Evolutionary conservation across 768 basidiomycete species (phyloP), one percentile per base, ranked within the genome.

Genomic region (Pisolithus tinctorius): DNA sequence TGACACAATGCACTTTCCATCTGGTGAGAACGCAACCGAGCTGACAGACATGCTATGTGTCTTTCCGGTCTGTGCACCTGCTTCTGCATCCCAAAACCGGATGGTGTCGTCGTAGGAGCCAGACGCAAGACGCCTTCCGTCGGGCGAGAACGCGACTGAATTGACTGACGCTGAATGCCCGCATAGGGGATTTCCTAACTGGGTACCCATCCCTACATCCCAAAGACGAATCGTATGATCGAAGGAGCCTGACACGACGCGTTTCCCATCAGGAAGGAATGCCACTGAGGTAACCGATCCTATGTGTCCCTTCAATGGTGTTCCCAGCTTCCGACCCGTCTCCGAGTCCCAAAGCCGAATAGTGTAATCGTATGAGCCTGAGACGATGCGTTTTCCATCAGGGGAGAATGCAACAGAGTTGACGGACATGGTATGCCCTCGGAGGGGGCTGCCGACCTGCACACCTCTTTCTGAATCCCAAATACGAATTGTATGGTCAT

Each of bases 201-300:
- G 20, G 1, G 9, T 14, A 3, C 45, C 50, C 20, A 27, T 25
- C 30, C 29, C 23, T 4, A 14, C 20, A 47, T 47, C 30, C 50
- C 50, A 51, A 4, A 51, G 31, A 23, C 27, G 50, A 17, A 51
- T 23, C 4, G 37, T 51, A 13, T 23, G 30, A 31, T 51, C 46
- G 13, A 1, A 10, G 14, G 50, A 51, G 25, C 50, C 50, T 7
- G 46, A 51, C 11, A 40, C 26, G 8, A 48, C 39, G n/a, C 17
- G 46, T n/a, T n/a, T 47, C 37, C 37, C 37, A 37, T 51, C 45
- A 23, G 31, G 16, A 7, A 34, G 27, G 44, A 50, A 43, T 8
- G 27, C 3, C 14, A 50, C 45, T 36, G 27, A 34, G 11, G 20
- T 44, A n/a, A 44, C 43, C 14, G 23, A 25, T 13, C 29, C 27